Percentiles rank a stretch among this genome's conserved stretches.
Conservation (phyloP, 2,329 filamentous ascomycete species). For the Escovopsis weberi region DNA sequence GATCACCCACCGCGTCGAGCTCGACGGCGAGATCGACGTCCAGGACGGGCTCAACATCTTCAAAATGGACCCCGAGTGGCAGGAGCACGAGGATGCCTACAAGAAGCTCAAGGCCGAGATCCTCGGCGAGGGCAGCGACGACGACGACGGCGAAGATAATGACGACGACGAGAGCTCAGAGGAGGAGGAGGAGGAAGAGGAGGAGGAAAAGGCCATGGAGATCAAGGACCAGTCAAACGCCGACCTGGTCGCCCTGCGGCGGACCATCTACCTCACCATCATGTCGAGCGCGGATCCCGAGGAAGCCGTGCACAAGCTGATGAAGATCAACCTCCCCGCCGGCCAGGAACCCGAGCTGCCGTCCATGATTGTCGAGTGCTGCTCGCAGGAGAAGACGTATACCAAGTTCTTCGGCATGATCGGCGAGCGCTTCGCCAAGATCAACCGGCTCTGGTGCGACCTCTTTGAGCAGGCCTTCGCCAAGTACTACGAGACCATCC, state of each 20-base stretch:
- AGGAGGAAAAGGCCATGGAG: slow-evolving; percentile 72
- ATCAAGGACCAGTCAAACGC: slow-evolving; percentile 98
- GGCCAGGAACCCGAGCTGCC: slow-evolving; percentile 83
- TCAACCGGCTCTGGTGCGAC: slow-evolving; percentile 88
- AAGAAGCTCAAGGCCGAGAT: slow-evolving; percentile 86
- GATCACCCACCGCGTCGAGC: slow-evolving; percentile 72
- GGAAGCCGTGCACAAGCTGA: slow-evolving; percentile 92
- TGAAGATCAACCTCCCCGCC: slow-evolving; percentile 77
- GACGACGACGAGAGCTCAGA: slow-evolving; percentile 55
- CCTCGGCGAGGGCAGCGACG: slow-evolving; percentile 79
- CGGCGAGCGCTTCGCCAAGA: slow-evolving; percentile 86
- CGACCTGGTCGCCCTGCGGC: slow-evolving; percentile 80
- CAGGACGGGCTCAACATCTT: slow-evolving; percentile 90
- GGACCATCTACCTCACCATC: slow-evolving; percentile 94
- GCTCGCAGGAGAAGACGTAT: slow-evolving; percentile 91
- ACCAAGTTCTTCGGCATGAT: slow-evolving; percentile 95
- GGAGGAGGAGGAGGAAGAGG: slow-evolving; percentile 47
- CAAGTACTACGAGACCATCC: slow-evolving; percentile 94
- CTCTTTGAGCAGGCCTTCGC: slow-evolving; percentile 82
- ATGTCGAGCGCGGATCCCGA: slow-evolving; percentile 95
- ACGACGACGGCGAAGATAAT: slow-evolving; percentile 41
- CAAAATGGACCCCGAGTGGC: slow-evolving; percentile 82
- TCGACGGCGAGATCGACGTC: slow-evolving; percentile 73
- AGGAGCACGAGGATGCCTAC: slow-evolving; percentile 83
- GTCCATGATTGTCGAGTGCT: slow-evolving; percentile 95